A percentile compares a stretch with the other conserved stretches of the same genome.
Evolutionary conservation across 768 basidiomycete species (phyloP).

Genomic region (Termitomyces titanicus): DNA sequence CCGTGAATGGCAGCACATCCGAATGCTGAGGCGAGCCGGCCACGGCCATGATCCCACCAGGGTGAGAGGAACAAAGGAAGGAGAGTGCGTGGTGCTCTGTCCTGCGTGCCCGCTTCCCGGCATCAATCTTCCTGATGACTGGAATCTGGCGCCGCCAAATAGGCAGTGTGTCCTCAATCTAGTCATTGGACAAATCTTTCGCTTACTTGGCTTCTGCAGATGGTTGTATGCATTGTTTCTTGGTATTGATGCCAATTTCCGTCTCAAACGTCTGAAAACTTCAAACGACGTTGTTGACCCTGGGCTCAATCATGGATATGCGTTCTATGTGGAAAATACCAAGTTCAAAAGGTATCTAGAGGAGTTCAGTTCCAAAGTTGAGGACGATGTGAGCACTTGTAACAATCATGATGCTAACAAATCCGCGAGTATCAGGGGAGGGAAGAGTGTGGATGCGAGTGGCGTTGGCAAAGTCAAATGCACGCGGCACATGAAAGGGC

Average conservation of each 20-base stretch:
- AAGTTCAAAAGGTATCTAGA: slow-evolving; percentile 8
- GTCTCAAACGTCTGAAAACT: slow-evolving; percentile 14
- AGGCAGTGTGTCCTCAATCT: neutral
- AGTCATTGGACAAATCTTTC: neutral
- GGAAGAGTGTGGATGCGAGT: neutral
- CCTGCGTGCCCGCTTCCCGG: slow-evolving; percentile 24
- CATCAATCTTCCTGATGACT: slow-evolving; percentile 19
- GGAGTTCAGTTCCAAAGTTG: neutral
- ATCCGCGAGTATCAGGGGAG: neutral
- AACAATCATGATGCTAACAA: slow-evolving; percentile 4
- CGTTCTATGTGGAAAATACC: slow-evolving; percentile 1
- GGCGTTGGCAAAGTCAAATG: neutral
- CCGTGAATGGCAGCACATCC: slow-evolving; percentile 16
- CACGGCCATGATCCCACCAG: slow-evolving; percentile 14
- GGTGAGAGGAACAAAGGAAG: slow-evolving; percentile 6
- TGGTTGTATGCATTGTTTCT: neutral
- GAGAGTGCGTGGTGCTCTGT: slow-evolving; percentile 21
- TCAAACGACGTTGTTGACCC: slow-evolving; percentile 13
- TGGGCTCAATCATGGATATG: slow-evolving; percentile 4
- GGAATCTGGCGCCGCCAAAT: slow-evolving; percentile 7
- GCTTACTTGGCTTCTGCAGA: neutral
- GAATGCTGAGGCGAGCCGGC: slow-evolving; percentile 18
- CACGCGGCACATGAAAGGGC: neutral
- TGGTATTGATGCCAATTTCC: slow-evolving; percentile 18
- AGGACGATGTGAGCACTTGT: slow-evolving; percentile 7